Percentiles rank a stretch among this genome's conserved stretches.
phyloP scores from a whole-genome alignment of 495 filamentous ascomycete genomes.

The Penicillium turbatum region DNA sequence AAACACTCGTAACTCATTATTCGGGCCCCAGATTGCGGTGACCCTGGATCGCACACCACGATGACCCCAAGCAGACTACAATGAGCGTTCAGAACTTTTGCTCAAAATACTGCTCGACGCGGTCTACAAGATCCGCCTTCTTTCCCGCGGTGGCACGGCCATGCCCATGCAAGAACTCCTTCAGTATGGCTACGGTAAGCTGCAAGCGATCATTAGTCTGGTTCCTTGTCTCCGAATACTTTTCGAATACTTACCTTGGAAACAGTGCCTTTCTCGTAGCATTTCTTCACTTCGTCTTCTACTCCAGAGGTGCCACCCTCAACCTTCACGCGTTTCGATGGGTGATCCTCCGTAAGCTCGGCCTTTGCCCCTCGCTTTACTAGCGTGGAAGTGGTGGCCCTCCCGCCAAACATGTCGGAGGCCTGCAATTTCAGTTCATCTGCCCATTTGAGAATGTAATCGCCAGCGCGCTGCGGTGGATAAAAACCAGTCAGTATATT shows the following conservation, averaged over 20 bases:
- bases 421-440: conserved; percentile 55
- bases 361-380: conserved; percentile 46
- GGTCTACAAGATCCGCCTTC: conserved; percentile 76
- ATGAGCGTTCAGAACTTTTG: conserved; percentile 28
- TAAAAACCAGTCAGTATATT: conserved; percentile 6
- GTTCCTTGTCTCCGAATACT: not conserved
- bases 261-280: conserved; percentile 56
- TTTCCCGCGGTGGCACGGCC: conserved; percentile 60
- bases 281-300: conserved; percentile 57
- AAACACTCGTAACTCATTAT: conserved; percentile 18
- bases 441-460: conserved; percentile 73
- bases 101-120: conserved; percentile 74
- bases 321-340: conserved; percentile 49
- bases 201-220: conserved; percentile 14
- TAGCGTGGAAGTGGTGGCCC: conserved; percentile 31
- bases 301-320: conserved; percentile 39
- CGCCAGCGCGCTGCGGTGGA: conserved; percentile 56
- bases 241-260: conserved; percentile 46
- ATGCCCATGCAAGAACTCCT: conserved; percentile 60
- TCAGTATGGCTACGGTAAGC: conserved; percentile 68
- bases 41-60: not conserved
- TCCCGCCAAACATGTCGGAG: conserved; percentile 35
- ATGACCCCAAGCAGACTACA: not conserved
- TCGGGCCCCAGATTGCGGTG: not conserved
- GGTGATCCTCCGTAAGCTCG: conserved; percentile 26